Evolutionary conservation across 805 yeast species (phyloP), one percentile per base, ranked within the genome.

Genomic region (Yamadazyma philogaea): DNA sequence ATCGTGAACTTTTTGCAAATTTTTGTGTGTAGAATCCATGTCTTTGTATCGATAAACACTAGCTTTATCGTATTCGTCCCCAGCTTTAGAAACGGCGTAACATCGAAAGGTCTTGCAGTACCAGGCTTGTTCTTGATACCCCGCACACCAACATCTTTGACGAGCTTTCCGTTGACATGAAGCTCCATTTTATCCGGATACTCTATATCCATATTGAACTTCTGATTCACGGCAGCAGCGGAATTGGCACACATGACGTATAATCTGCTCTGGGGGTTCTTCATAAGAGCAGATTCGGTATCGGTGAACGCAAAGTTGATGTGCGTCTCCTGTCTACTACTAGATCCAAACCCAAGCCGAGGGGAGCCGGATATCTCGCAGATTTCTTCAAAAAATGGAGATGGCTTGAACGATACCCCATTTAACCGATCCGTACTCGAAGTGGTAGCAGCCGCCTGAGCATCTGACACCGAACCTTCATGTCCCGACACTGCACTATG

Each of bases 41-140:
- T 73, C 10, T 64, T 63, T 16, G 70, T 67, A 1, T 75, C 80
- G 0, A 82, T 82, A 55, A 82, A 86, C 2, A 74, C 70, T 20
- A 82, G 56, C 43, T 75, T 77, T 27, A 84, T 17, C 2, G 16
- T 14, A 20, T 40, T 40, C 10, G 7, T 18, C 4, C 14, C 16
- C 3, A 33, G 30, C 4, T 8, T 34, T 7, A 35, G 1, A 28
- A 18, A 32, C 6, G 70, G 69, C 0, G 96, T 84, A 32, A 91
- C 51, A 58, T 90, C 85, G 0, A 87, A 89, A 0, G 97, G 96
- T 46, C 78, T 75, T 1, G 89, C 83, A 0, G 96, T 82, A 0
- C 96, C 96, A 0, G 77, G 75, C 45, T 74, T 77, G 36, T 83
- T 84, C 55, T 87, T 87, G 22, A 89, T 64, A 0, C 97, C 97